Percentiles rank a stretch among this genome's conserved stretches.
Conservation (phyloP, 2,329 filamentous ascomycete species). For the Ophiocordyceps polyrhachis-furcata region DNA sequence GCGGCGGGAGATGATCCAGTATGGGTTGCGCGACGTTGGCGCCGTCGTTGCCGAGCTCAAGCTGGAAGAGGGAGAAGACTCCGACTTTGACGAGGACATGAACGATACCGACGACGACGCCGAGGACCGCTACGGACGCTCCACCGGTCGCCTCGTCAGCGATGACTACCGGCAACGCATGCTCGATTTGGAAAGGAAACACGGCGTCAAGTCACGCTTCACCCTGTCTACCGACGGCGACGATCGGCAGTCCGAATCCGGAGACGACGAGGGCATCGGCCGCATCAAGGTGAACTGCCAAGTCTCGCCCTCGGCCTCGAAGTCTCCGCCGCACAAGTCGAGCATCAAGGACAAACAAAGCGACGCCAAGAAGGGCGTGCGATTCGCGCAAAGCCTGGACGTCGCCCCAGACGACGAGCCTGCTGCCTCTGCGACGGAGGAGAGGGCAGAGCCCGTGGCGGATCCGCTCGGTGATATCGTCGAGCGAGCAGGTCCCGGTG, state of each 20-base stretch:
- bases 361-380: slow-evolving; percentile 47
- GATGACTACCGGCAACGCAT: slow-evolving; percentile 67
- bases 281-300: slow-evolving; percentile 29
- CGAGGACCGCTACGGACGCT: slow-evolving; percentile 61
- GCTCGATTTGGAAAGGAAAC: slow-evolving; percentile 63
- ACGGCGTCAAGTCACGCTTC: slow-evolving; percentile 38
- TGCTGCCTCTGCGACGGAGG: slow-evolving; percentile 4
- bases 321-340: slow-evolving; percentile 12
- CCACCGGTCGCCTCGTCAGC: slow-evolving; percentile 44
- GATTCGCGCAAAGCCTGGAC: slow-evolving; percentile 60
- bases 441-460: slow-evolving; percentile 14
- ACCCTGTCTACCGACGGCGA: slow-evolving; percentile 32
- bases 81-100: slow-evolving; percentile 32
- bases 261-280: slow-evolving; percentile 34
- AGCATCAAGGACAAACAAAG: slow-evolving; percentile 13
- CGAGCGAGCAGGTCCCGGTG: slow-evolving; percentile 20
- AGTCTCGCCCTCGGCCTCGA: slow-evolving; percentile 6
- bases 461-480: slow-evolving; percentile 35
- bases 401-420: slow-evolving; percentile 31
- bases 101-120: slow-evolving; percentile 43
- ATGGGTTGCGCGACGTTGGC: slow-evolving; percentile 74
- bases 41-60: slow-evolving; percentile 84
- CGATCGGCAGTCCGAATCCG: slow-evolving; percentile 16
- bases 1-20: slow-evolving; percentile 77
- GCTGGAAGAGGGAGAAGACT: slow-evolving; percentile 49